Percentiles rank a stretch among this genome's conserved stretches.
These are phyloP conservation scores for Cardamine resedifolia DNA, from an alignment of 345 rosid genomes.

Conservation along the genomic window DNA sequence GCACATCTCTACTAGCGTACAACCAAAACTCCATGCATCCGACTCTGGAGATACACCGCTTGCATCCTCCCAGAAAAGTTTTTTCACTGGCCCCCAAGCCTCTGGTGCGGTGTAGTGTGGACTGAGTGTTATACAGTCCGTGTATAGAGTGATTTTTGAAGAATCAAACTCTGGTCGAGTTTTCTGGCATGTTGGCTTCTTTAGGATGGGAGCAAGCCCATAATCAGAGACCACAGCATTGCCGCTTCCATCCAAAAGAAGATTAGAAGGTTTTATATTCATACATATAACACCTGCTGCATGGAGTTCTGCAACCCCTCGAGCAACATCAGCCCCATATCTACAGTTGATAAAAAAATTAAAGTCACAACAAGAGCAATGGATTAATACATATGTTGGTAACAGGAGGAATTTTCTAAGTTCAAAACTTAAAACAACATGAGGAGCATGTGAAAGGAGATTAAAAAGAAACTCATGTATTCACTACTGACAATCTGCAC, in stretches of 20 bases:
- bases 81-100: constrained; percentile 98
- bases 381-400: constrained; percentile 14
- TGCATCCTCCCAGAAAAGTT: constrained; percentile 94
- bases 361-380: constrained; percentile 32
- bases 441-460: background rate
- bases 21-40: constrained; percentile 99
- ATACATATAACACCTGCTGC: constrained; percentile 97
- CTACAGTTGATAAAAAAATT: constrained; percentile 48
- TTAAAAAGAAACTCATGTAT: background rate
- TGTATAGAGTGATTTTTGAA: constrained; percentile 63
- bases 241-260: constrained; percentile 78
- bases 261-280: constrained; percentile 96
- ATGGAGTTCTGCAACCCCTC: constrained; percentile 95
- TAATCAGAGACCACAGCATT: constrained; percentile 93
- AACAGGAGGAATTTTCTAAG: background rate
- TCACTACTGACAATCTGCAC: background rate
- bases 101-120: constrained; percentile 96
- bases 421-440: background rate
- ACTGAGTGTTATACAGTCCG: constrained; percentile 84
- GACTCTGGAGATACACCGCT: constrained; percentile 85
- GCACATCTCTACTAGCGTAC: constrained; percentile 99
- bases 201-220: constrained; percentile 84
- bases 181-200: constrained; percentile 83
- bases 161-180: constrained; percentile 65
- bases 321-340: constrained; percentile 92